These are phyloP conservation scores for Zymoseptoria passerinii DNA, from an alignment of 2,329 filamentous ascomycete species.

Conservation along the genomic window DNA sequence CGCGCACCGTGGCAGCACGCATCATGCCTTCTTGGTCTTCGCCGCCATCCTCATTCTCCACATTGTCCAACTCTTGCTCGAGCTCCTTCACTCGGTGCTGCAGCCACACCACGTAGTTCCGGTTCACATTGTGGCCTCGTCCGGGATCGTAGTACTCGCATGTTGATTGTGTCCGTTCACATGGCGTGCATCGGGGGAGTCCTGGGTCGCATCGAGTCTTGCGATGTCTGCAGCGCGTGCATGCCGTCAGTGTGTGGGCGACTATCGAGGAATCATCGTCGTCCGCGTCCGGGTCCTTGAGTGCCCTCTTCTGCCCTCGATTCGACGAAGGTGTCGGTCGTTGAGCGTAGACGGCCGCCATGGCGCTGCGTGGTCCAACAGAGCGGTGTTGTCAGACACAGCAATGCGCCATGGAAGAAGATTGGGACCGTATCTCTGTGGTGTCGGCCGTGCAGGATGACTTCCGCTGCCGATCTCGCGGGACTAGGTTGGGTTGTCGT, in stretches of 20 bases:
- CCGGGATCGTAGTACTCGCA: constrained; percentile 95
- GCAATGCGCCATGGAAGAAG: background rate
- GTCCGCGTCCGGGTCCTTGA: constrained; percentile 17
- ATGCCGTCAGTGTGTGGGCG: constrained; percentile 71
- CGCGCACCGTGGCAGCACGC: constrained; percentile 73
- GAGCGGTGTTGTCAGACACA: background rate
- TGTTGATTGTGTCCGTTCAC: constrained; percentile 79
- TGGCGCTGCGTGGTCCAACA: background rate
- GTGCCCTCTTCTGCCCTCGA: constrained; percentile 13
- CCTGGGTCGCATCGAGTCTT: constrained; percentile 95
- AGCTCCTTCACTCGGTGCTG: constrained; percentile 78
- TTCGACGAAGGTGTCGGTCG: background rate
- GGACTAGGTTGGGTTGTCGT: background rate
- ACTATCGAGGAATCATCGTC: constrained; percentile 44
- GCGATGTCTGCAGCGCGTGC: constrained; percentile 74
- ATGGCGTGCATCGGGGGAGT: constrained; percentile 82
- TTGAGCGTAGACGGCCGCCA: background rate
- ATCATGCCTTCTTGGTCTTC: constrained; percentile 75
- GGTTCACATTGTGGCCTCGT: constrained; percentile 76
- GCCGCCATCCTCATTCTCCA: constrained; percentile 66
- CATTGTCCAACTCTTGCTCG: constrained; percentile 70
- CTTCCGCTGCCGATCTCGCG: background rate
- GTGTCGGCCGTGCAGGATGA: background rate
- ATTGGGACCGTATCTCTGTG: background rate
- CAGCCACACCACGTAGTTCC: constrained; percentile 85